Base-by-base conservation (phyloP, 2,329 filamentous ascomycete species). In the Aspergillus sclerotialis region DNA sequence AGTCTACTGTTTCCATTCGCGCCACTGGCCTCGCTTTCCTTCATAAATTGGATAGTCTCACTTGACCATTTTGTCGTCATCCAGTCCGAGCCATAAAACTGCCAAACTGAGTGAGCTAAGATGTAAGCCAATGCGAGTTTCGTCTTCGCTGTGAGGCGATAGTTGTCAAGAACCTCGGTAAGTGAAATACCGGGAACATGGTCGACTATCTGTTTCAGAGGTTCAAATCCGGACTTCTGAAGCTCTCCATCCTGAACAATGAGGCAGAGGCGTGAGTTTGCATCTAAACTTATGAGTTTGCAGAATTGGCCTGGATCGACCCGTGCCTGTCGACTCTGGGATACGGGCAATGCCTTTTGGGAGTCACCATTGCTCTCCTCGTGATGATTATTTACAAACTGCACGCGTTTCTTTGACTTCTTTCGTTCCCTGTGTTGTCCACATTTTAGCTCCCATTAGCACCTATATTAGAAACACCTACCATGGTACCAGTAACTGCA, bases 31-130 rank as follows among this genome's bases (percentile, higher is more conserved):
- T 13, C 13, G 0, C 14, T n/a, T 9, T 34, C 32, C 11, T 12
- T 27, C 24, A 34, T 28, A 0, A 34, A 34, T 11, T 28, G 24
- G 6, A 34, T 34, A 11, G 16, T 34, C 23, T 34, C 23, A 15
- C 32, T 34, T 28, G 32, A 28, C 32, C 32, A 34, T 17, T 8
- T 15, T 10, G 32, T 28, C 10, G n/a, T 27, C 32, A 34, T 34
- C 32, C 32, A 34, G 16, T 28, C 32, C 8, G 32, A 28, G n/a
- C 7, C 24, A 19, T 34, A 34, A 25, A 17, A 34, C 24, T 34
- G 32, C 32, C 32, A 34, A 17, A 28, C 32, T 14, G 32, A 34
- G 14, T 34, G 19, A 2, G 32, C 32, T 17, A 28, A 11, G 8
- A 34, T 34, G 2, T 34, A 34, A 19, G 32, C 32, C 13, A 34